Evolutionary conservation across 305 asterid genomes (phyloP).

Genomic region (Lippia alba): DNA sequence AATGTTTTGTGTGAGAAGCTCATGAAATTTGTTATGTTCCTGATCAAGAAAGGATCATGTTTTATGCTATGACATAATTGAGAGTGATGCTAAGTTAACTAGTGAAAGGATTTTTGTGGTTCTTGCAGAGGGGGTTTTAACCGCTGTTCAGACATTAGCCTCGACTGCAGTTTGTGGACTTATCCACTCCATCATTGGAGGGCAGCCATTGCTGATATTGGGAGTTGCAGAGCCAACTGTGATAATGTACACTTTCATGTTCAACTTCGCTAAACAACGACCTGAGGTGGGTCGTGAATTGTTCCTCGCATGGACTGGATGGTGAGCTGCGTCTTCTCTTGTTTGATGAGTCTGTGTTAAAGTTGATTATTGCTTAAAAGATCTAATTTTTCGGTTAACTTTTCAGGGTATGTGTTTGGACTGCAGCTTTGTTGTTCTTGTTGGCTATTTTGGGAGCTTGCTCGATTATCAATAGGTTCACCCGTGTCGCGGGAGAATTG

Average conservation of each 20-base stretch:
- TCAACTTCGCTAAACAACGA: constrained; percentile 76
- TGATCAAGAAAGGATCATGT: background rate
- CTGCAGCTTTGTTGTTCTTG: constrained; percentile 77
- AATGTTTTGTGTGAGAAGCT: background rate
- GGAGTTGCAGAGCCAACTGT: constrained; percentile 99
- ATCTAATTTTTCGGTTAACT: constrained; percentile 3
- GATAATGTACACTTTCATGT: constrained; percentile 97
- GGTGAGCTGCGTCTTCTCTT: constrained; percentile 51
- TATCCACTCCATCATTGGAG: constrained; percentile 89
- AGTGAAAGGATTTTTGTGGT: background rate
- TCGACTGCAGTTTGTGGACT: constrained; percentile 93
- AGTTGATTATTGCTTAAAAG: background rate
- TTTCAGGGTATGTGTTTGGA: constrained; percentile 96
- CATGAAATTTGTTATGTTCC: background rate
- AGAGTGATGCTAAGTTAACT: background rate
- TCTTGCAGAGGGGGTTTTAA: constrained; percentile 82
- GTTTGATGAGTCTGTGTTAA: background rate
- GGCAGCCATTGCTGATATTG: constrained; percentile 85
- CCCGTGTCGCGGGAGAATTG: constrained; percentile 93
- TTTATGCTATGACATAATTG: background rate
- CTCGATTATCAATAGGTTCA: constrained; percentile 91
- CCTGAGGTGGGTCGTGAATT: constrained; percentile 73
- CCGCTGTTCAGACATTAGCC: constrained; percentile 89
- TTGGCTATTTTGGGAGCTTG: constrained; percentile 88
- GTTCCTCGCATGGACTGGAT: constrained; percentile 96